Conservation (phyloP, 1,139 yeast species). For the Taphrina communis region DNA sequence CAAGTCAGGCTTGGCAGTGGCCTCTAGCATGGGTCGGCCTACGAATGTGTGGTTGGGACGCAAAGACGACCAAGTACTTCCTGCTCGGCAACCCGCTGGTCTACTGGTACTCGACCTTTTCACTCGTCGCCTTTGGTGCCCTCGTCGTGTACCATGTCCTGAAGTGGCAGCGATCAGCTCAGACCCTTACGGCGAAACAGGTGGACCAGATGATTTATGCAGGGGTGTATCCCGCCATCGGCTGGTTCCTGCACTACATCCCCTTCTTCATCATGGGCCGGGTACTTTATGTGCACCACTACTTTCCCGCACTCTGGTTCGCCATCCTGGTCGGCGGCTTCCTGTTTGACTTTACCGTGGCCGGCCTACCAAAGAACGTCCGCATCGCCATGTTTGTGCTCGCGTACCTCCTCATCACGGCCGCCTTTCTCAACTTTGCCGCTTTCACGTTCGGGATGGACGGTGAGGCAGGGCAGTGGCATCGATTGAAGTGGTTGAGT, state of each 20-base stretch:
- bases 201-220: constrained; percentile 67
- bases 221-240: constrained; percentile 86
- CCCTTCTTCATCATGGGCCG: constrained; percentile 96
- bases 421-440: constrained; percentile 73
- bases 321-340: constrained; percentile 84
- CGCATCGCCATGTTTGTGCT: constrained; percentile 53
- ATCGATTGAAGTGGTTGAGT: constrained; percentile 73
- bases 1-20: constrained; percentile 98
- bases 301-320: constrained; percentile 93
- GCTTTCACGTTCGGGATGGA: constrained; percentile 89
- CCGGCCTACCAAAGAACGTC: constrained; percentile 50
- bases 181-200: constrained; percentile 62
- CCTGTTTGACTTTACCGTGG: constrained; percentile 68
- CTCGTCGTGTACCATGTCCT: constrained; percentile 65
- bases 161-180: constrained; percentile 92
- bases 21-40: constrained; percentile 90
- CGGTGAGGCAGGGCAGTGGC: constrained; percentile 72
- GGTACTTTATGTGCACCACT: constrained; percentile 96
- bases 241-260: constrained; percentile 90
- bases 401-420: constrained; percentile 66
- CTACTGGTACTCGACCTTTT: constrained; percentile 86
- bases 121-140: constrained; percentile 66
- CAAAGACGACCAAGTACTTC: constrained; percentile 74
- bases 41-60: constrained; percentile 94
- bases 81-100: constrained; percentile 92